phyloP scores from a whole-genome alignment of 345 rosid genomes.

The Sonneratia alba region DNA sequence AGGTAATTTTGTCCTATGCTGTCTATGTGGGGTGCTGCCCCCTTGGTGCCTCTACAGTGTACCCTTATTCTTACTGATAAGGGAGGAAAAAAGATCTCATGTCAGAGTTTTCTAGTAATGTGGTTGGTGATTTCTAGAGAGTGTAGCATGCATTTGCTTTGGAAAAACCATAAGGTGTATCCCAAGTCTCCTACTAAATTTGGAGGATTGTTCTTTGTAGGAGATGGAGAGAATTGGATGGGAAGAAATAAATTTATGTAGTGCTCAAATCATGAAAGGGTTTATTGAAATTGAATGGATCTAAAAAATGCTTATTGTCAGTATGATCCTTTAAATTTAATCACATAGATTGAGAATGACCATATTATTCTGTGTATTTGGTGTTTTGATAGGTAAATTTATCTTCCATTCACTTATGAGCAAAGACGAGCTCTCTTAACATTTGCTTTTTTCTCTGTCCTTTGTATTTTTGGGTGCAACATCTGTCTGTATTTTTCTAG shows the following conservation, averaged over 20 bases:
- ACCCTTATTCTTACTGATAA: neutral
- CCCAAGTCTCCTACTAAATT: neutral
- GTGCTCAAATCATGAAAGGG: neutral
- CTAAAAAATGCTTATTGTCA: neutral
- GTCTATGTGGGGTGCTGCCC: neutral
- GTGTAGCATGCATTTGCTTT: neutral
- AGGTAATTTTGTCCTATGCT: neutral
- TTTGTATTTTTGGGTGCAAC: neutral
- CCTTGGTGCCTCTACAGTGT: neutral
- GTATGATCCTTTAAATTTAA: neutral
- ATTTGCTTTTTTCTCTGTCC: too few species aligned
- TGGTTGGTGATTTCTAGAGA: neutral
- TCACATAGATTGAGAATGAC: neutral
- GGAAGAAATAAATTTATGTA: neutral
- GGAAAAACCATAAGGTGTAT: neutral
- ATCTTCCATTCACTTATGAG: neutral
- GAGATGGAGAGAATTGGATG: neutral
- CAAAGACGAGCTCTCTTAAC: too few species aligned
- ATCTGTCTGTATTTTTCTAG: too few species aligned
- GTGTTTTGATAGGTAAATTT: neutral
- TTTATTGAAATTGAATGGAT: neutral
- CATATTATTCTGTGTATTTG: neutral
- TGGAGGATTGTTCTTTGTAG: neutral
- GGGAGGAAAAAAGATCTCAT: neutral
- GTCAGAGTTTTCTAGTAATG: neutral